Percentiles rank a stretch among this genome's conserved stretches.
phyloP scores from a whole-genome alignment of 495 filamentous ascomycete genomes.

The Amphirosellinia nigrospora region DNA sequence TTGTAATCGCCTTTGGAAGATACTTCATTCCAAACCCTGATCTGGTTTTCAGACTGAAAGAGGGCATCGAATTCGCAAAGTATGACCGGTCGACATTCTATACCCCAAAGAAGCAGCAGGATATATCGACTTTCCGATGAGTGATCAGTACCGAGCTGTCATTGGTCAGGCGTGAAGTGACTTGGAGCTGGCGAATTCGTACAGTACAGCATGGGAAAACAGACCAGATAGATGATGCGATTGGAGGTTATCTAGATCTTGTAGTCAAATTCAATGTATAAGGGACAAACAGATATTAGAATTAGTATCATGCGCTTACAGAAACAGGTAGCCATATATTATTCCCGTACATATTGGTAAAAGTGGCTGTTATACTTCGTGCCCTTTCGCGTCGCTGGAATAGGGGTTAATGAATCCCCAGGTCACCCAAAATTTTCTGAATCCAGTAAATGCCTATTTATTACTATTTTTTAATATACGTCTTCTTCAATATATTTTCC shows the following conservation, averaged over 20 bases:
- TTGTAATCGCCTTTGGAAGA: conserved; percentile 63
- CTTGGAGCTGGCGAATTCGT: background rate
- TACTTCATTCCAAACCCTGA: conserved; percentile 75
- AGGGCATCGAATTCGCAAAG: conserved; percentile 57
- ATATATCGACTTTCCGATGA: conserved; percentile 68
- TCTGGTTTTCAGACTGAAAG: conserved; percentile 63
- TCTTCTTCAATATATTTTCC: background rate
- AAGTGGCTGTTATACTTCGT: background rate
- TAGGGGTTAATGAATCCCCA: background rate
- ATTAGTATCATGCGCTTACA: background rate
- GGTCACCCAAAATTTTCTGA: background rate
- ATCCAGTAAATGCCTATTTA: background rate
- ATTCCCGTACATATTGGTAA: background rate
- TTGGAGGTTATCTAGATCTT: background rate
- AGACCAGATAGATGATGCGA: conserved; percentile 5
- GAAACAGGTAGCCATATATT: background rate
- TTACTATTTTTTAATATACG: background rate
- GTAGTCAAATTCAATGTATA: background rate
- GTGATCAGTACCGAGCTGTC: conserved; percentile 46
- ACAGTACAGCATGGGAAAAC: too few species aligned
- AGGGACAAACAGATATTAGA: background rate
- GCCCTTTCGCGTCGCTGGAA: background rate
- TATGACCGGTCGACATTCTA: conserved; percentile 70
- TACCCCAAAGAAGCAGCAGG: conserved; percentile 52
- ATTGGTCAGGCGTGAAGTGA: background rate